Conservation (phyloP, 2,329 filamentous ascomycete genomes). For the Fonsecaea erecta region DNA sequence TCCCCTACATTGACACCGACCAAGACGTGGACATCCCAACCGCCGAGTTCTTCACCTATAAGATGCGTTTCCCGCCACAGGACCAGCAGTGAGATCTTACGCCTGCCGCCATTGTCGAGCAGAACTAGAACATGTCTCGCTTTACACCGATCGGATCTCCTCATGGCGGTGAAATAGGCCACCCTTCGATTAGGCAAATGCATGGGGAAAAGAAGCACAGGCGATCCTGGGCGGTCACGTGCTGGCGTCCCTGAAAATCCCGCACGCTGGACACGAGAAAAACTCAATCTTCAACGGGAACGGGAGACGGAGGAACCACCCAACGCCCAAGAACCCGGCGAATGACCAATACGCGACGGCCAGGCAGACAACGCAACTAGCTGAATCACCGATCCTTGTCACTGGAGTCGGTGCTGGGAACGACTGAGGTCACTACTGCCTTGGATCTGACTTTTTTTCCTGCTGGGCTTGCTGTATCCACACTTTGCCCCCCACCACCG, state of each 20-base stretch:
- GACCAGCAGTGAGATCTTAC: not conserved
- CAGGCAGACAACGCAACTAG: slow-evolving; percentile 18
- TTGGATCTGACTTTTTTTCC: not conserved
- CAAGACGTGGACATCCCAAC: slow-evolving; percentile 44
- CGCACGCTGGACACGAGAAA: slow-evolving; percentile 12
- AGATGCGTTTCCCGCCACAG: not conserved
- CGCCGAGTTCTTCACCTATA: slow-evolving; percentile 44
- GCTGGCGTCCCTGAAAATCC: slow-evolving; percentile 8
- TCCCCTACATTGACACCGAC: slow-evolving; percentile 43
- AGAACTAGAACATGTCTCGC: not conserved
- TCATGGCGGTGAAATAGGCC: not conserved
- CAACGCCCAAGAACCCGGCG: slow-evolving; percentile 4
- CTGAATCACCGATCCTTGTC: slow-evolving; percentile 23
- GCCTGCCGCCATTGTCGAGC: not conserved
- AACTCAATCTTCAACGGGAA: slow-evolving; percentile 7
- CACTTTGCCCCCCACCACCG: slow-evolving; percentile 30
- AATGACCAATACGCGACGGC: slow-evolving; percentile 13
- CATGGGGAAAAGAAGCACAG: not conserved
- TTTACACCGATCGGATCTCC: not conserved
- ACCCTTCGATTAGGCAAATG: not conserved
- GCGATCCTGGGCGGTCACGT: slow-evolving; percentile 6
- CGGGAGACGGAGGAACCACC: slow-evolving; percentile 1
- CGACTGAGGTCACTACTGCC: slow-evolving; percentile 8
- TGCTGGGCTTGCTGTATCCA: slow-evolving; percentile 1
- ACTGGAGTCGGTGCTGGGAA: not conserved